Percentiles rank a stretch among this genome's conserved stretches.
phyloP scores from a whole-genome alignment of 2,329 filamentous ascomycete genomes.

The Phialophora tarda region DNA sequence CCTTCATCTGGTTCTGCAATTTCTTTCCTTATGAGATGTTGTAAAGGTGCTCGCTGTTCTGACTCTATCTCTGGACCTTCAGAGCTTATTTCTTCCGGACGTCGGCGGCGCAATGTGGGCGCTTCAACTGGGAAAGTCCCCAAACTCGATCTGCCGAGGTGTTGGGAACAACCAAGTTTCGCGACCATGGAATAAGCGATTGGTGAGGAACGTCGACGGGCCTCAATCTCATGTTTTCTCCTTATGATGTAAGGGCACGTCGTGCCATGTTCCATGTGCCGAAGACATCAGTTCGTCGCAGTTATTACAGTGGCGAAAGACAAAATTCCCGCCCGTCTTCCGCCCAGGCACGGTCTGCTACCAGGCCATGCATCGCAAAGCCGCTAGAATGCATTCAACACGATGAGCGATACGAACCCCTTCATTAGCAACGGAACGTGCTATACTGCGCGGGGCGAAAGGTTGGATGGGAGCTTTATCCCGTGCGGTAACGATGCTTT shows the following conservation, averaged over 20 bases:
- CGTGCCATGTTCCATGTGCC: neutral
- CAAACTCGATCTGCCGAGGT: constrained; percentile 1
- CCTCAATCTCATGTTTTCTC: constrained; percentile 5
- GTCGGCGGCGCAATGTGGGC: neutral
- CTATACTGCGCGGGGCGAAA: constrained; percentile 36
- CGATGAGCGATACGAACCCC: constrained; percentile 34
- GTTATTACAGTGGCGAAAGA: constrained; percentile 2
- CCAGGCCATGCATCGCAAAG: constrained; percentile 9
- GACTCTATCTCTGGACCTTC: neutral
- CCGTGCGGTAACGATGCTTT: constrained; percentile 46
- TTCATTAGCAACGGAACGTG: constrained; percentile 47
- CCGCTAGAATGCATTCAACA: constrained; percentile 13
- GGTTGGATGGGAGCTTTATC: constrained; percentile 39
- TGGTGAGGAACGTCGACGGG: constrained; percentile 20
- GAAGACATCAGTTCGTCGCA: constrained; percentile 7
- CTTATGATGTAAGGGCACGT: constrained; percentile 19
- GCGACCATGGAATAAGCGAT: constrained; percentile 22
- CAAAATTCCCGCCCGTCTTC: neutral
- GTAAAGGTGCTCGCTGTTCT: neutral
- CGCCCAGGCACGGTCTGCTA: neutral
- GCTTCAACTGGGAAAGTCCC: neutral
- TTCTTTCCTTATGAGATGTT: neutral
- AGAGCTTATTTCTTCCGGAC: neutral
- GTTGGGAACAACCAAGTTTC: constrained; percentile 19
- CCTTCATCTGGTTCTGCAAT: neutral